Evolutionary conservation across 306 rosid genomes (phyloP), one percentile per base, ranked within the genome.

Genomic region (Cicer arietinum): DNA sequence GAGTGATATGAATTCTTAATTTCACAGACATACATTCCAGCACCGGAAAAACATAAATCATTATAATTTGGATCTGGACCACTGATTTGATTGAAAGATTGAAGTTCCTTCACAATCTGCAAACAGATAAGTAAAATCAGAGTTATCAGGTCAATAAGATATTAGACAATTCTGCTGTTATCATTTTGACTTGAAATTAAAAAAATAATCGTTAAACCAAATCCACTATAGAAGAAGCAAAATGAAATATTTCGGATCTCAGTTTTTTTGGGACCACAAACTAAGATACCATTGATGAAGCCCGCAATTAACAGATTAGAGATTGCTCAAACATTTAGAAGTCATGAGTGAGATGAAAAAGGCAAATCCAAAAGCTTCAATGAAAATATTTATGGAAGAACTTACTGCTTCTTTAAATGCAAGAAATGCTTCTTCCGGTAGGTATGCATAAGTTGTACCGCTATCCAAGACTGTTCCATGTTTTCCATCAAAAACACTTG

Each of bases 371-470:
- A 67, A n/a, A 59, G 7, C 69, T 13, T 51, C 66, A 6, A 57
- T 10, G 20, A 75, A 17, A 54, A 48, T 64, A 70, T 71, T n/a
- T 43, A 18, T 7, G 56, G 20, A 59, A 61, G 77, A 77, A 83
- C 99, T 90, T 92, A 95, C 99, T 12, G 96, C 96, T 57, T 84
- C 84, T 81, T 92, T 95, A 77, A 95, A 92, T 59, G 90, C 91
- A 62, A 73, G 59, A 88, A 92, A 95, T 6, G 81, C 98, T n/a
- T 77, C 77, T 78, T 85, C 90, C 43, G 99, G 99, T 56, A 95
- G 86, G 85, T 92, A 95, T 66, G 97, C 90, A 75, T 95, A 95
- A n/a, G 99, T 95, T 73, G 99, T 95, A 41, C 99, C 99, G 68
- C 99, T 95, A 76, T 95, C 99, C 89, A 95, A 75, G 82, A 95